Percentiles rank a stretch among this genome's conserved stretches.
Evolutionary conservation across 106 monocot genomes (phyloP).

Genomic region (Acorus calamus): DNA sequence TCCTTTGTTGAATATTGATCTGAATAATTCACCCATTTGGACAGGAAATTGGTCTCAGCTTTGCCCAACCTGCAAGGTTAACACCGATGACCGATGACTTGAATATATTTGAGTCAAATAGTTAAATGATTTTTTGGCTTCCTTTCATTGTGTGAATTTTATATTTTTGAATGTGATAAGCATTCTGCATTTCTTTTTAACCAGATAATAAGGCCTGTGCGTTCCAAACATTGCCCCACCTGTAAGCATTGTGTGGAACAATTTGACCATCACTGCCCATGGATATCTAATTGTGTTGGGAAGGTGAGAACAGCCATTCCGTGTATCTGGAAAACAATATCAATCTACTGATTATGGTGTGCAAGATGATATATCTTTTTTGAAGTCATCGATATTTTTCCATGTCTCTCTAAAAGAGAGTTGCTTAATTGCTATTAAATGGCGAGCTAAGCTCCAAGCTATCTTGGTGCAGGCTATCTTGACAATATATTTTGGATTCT

Average conservation of each 20-base stretch:
- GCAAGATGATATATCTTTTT: no score
- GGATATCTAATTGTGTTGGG: slow-evolving; percentile 95
- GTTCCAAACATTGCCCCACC: slow-evolving; percentile 83
- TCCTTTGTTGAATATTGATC: slow-evolving; percentile 51
- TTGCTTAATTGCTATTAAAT: not conserved
- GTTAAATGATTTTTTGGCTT: not conserved
- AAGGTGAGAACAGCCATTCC: slow-evolving; percentile 44
- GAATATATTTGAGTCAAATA: not conserved
- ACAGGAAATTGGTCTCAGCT: slow-evolving; percentile 85
- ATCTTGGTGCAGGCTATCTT: not conserved
- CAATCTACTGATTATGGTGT: no score
- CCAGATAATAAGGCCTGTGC: slow-evolving; percentile 81
- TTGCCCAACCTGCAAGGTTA: slow-evolving; percentile 90
- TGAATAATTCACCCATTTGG: slow-evolving; percentile 50
- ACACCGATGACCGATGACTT: not conserved
- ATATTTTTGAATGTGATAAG: not conserved
- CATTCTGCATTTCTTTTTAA: slow-evolving; percentile 4
- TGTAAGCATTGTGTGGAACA: slow-evolving; percentile 90
- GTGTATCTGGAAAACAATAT: no score
- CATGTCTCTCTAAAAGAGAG: no score
- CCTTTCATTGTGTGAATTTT: no score
- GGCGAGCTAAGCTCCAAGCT: not conserved
- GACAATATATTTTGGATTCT: not conserved
- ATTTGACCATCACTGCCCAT: slow-evolving; percentile 95
- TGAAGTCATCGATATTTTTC: no score